Base-by-base conservation (phyloP, 768 basidiomycete genomes). In the Xerocomellus amylosporus region DNA sequence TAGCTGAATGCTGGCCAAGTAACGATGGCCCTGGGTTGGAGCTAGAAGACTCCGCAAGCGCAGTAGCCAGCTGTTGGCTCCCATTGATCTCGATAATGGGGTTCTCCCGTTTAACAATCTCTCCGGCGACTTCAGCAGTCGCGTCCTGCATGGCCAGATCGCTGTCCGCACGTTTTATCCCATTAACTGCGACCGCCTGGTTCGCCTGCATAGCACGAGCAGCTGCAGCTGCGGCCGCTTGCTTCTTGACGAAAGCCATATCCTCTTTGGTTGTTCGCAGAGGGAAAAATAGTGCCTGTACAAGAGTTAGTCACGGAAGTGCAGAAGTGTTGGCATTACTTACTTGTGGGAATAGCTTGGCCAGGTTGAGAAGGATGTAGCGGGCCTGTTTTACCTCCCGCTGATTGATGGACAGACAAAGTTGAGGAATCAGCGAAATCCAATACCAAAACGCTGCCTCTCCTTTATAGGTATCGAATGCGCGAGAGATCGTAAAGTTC, bases 391-490 rank as follows among this genome's bases (percentile, higher is more conserved):
- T 93, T 40, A 93, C 87, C 71, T 99, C 97, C 33, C 93, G 83
- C 56, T 95, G 88, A 2, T 89, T 88, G 38, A 99, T 79, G 2
- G 96, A 95, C 50, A 89, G 70, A 59, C 93, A 86, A 9, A 99
- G 80, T 65, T 99, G 96, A 4, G 97, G 97, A 42, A 97, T 93
- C 53, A 98, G 76, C 1, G 96, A 90, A 62, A 99, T 95, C 97
- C 97, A 99, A 71, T 93, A 98, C 97, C 97, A 99, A 59, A 89
- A 90, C 13, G 93, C 93, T 4, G 91, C 85, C 65, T 98, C 96
- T 55, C 96, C 96, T 68, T 95, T 96, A 74, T 97, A 97, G 22
- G 86, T 88, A 66, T 98, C 94, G 62, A 97, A 97, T 0, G 89
- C 87, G 41, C 86, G 80, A 22, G 88, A 86, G 51, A 90, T 85